phyloP scores from a whole-genome alignment of 305 asterid genomes.

The Plantago lanceolata region DNA sequence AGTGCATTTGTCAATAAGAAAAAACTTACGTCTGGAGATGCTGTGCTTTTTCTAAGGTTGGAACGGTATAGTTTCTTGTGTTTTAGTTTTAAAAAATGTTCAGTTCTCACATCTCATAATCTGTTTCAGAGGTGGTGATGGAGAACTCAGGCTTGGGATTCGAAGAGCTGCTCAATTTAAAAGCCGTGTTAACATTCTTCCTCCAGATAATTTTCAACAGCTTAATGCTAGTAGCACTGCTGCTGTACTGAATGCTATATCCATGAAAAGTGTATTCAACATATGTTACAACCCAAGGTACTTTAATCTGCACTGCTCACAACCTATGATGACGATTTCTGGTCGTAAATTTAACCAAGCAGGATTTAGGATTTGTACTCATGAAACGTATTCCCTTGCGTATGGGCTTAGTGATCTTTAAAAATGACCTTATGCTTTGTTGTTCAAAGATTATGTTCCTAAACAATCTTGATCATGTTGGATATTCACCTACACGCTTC shows the following conservation, averaged over 20 bases:
- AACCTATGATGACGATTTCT: neutral
- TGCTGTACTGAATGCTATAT: constrained; percentile 58
- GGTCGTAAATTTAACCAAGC: neutral
- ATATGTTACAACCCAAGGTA: constrained; percentile 95
- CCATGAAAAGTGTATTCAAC: constrained; percentile 48
- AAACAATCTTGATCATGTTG: neutral
- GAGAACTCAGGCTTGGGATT: constrained; percentile 92
- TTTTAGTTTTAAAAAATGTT: constrained; percentile 8
- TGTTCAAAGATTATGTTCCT: neutral
- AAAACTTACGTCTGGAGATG: constrained; percentile 92
- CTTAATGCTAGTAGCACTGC: constrained; percentile 49
- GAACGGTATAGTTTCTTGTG: constrained; percentile 7
- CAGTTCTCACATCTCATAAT: constrained; percentile 14
- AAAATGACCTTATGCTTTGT: neutral
- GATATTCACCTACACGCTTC: constrained; percentile 3
- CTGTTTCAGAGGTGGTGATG: constrained; percentile 80
- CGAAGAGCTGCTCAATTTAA: constrained; percentile 78
- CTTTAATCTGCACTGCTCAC: constrained; percentile 3
- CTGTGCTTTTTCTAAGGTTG: constrained; percentile 93
- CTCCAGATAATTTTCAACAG: constrained; percentile 37
- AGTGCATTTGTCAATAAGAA: constrained; percentile 95
- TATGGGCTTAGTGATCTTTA: neutral
- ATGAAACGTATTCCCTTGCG: neutral
- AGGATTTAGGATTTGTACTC: neutral
- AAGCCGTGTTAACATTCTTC: constrained; percentile 41